These are phyloP conservation scores for Auricularia auricula-judae DNA, from an alignment of 768 basidiomycete genomes.

Conservation along the genomic window DNA sequence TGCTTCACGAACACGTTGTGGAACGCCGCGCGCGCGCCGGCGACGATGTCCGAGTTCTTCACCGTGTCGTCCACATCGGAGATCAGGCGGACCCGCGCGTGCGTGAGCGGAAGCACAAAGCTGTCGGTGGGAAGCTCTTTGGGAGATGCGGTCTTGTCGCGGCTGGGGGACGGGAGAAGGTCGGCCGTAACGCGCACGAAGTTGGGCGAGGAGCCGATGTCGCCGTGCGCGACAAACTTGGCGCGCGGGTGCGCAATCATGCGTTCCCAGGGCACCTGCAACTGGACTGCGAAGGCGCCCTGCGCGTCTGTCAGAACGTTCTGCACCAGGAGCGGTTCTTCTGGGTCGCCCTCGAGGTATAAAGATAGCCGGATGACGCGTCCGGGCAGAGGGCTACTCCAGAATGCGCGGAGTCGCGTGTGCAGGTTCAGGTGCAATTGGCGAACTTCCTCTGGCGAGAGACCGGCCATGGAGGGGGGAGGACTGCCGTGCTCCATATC, in stretches of 20 bases:
- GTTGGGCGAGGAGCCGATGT: conserved; percentile 10
- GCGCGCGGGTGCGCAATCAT: conserved; percentile 51
- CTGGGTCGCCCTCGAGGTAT: conserved; percentile 17
- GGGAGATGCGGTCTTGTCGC: background rate
- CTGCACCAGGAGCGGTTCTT: conserved; percentile 37
- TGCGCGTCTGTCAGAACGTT: conserved; percentile 52
- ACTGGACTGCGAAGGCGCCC: conserved; percentile 59
- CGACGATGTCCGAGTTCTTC: conserved; percentile 65
- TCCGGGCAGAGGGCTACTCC: conserved; percentile 58
- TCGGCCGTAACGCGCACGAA: conserved; percentile 6
- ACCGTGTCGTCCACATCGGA: conserved; percentile 95
- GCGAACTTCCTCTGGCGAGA: conserved; percentile 24
- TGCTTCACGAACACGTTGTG: conserved; percentile 88
- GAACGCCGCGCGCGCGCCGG: conserved; percentile 74
- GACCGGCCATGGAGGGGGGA: background rate
- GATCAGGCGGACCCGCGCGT: conserved; percentile 63
- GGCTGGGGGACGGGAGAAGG: conserved; percentile 3
- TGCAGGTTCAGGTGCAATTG: conserved; percentile 68
- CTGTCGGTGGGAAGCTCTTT: conserved; percentile 7
- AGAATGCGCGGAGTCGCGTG: conserved; percentile 65
- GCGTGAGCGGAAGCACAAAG: conserved; percentile 33
- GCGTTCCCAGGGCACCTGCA: conserved; percentile 58
- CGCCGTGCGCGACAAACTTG: conserved; percentile 46
- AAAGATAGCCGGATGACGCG: conserved; percentile 53
- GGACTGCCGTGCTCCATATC: background rate